phyloP scores from a whole-genome alignment of 306 rosid species.

The Carpinus viminea region DNA sequence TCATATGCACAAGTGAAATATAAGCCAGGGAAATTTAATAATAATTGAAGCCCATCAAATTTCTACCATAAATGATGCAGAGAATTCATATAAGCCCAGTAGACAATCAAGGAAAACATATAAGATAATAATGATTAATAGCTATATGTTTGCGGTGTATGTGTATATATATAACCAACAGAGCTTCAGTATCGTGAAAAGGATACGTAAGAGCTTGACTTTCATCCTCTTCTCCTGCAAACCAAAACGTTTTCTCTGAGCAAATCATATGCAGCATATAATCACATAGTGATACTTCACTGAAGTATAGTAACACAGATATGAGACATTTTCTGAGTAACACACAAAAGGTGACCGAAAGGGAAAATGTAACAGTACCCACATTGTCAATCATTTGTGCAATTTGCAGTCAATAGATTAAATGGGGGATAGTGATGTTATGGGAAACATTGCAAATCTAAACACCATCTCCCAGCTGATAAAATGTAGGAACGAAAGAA shows the following conservation, averaged over 20 bases:
- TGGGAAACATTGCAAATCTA: not conserved
- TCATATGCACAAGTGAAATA: not conserved
- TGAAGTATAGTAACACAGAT: not conserved
- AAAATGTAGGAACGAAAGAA: not conserved
- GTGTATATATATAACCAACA: not conserved
- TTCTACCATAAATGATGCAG: not conserved
- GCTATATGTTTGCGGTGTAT: too few species aligned
- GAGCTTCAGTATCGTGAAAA: constrained; percentile 10
- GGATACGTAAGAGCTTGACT: constrained; percentile 68
- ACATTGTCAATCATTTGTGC: not conserved
- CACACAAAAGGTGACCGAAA: not conserved
- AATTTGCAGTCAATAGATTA: not conserved
- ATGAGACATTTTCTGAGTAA: not conserved
- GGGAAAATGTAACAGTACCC: not conserved
- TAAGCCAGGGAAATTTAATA: not conserved
- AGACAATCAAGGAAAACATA: constrained; percentile 2
- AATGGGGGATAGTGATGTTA: not conserved
- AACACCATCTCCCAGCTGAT: not conserved
- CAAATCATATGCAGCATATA: not conserved
- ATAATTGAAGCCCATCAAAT: not conserved
- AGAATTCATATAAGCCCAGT: not conserved
- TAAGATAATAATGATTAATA: not conserved
- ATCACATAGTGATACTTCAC: not conserved
- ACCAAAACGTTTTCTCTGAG: constrained; percentile 13
- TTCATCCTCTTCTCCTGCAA: constrained; percentile 42